A percentile compares a stretch with the other conserved stretches of the same genome.
phyloP scores from a whole-genome alignment of 495 filamentous ascomycete genomes.

The Penicillium pulvis region DNA sequence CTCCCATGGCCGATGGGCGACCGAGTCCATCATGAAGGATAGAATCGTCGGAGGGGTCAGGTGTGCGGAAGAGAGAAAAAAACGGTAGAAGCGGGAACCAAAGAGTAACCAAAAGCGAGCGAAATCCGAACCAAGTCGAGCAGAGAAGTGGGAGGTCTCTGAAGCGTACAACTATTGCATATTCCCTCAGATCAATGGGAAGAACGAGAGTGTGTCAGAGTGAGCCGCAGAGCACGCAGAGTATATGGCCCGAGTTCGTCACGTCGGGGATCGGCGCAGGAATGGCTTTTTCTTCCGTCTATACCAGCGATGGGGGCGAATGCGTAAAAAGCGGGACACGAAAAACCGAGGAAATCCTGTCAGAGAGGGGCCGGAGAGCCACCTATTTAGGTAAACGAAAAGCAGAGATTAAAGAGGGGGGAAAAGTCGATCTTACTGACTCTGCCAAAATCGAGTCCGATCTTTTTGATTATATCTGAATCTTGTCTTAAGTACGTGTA shows the following conservation, averaged over 20 bases:
- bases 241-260: background rate
- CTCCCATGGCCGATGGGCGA: constrained; percentile 48
- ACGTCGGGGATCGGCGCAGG: background rate
- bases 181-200: background rate
- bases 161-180: constrained; percentile 3
- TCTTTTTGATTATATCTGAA: background rate
- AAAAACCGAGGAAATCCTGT: constrained; percentile 6
- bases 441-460: background rate
- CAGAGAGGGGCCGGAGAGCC: constrained; percentile 4
- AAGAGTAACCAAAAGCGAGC: background rate
- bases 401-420: constrained; percentile 2
- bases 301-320: constrained; percentile 2
- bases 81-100: background rate
- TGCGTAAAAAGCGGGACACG: background rate
- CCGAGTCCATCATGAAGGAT: constrained; percentile 38
- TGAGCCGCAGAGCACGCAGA: background rate
- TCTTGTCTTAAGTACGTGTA: background rate
- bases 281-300: background rate
- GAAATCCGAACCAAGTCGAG: background rate
- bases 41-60: background rate
- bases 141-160: background rate
- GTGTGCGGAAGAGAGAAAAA: background rate
- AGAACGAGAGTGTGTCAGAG: background rate
- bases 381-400: background rate
- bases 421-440: constrained; percentile 4